Percentiles rank a stretch among this genome's conserved stretches.
phyloP scores from a whole-genome alignment of 2,329 filamentous ascomycete genomes.

The Nothomitra cinnamomea region DNA sequence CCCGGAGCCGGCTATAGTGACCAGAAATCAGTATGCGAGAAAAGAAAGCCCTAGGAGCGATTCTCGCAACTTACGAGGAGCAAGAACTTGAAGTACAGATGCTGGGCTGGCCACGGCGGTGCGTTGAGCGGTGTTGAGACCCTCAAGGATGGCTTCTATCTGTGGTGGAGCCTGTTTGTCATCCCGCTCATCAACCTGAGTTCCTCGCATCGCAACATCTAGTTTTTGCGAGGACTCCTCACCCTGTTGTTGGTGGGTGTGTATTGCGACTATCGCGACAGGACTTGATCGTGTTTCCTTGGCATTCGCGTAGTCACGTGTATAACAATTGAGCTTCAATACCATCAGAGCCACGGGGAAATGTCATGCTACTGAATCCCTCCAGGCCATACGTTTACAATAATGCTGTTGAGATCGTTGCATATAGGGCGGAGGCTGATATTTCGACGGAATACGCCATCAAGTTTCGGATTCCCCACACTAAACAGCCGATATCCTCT shows the following conservation, averaged over 20 bases:
- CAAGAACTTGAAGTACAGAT: conserved; percentile 41
- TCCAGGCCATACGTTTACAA: too few relatives aligned
- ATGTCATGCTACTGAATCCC: too few relatives aligned
- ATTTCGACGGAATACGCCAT: neutral
- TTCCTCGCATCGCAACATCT: neutral
- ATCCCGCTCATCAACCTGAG: neutral
- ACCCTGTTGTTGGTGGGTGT: too few relatives aligned
- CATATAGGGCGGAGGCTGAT: neutral
- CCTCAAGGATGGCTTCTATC: conserved; percentile 29
- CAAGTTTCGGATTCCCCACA: neutral
- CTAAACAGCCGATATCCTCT: neutral
- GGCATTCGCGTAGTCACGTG: neutral
- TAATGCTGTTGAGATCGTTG: too few relatives aligned
- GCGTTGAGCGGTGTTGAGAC: conserved; percentile 47
- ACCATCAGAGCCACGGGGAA: neutral
- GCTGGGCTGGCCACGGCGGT: conserved; percentile 46
- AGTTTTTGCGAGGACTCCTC: neutral
- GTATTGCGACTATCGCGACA: neutral
- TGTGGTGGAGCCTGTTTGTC: neutral
- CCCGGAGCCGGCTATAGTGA: conserved; percentile 39
- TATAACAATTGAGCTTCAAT: neutral
- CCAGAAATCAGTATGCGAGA: neutral
- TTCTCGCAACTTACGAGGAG: conserved; percentile 25
- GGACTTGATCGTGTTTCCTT: neutral
- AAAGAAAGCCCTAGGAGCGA: neutral